Evolutionary conservation across 2,329 filamentous ascomycete species (phyloP), one percentile per base, ranked within the genome.

Genomic region (Alternaria arborescens): DNA sequence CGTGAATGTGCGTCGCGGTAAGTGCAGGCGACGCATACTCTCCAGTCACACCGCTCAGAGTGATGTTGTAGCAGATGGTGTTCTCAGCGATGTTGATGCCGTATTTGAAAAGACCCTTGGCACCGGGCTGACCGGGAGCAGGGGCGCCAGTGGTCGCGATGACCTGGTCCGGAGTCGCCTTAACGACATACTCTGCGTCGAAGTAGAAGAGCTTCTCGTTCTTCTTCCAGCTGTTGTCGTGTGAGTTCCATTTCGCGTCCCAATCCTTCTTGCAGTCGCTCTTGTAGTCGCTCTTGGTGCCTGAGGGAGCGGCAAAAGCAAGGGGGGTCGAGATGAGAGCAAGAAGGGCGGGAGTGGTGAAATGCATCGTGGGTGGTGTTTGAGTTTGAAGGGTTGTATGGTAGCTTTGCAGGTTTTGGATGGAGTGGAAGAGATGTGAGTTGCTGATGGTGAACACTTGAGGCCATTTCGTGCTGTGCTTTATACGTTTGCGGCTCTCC

Each of bases 1-100:
- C 76, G 74, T 87, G 85, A 64, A 87, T 83, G 72, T 87, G 85
- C 1, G 85, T 87, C 18, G 85, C 83, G 7, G 84, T 85, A 28
- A 72, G 66, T 43, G 85, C 85, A 0, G 80, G 78, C 8, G 84
- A 86, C 66, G 80, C 69, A 71, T 85, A 87, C 3, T 82, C 74
- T 54, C 85, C 85, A 22, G 77, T 77, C 70, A 87, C 83, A 60
- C 78, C 79, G 43, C 77, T 72, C 46, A 87, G 76, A 38, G 79
- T 83, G 73, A 87, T 86, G 76, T 86, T 82, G 68, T 80, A 82
- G 79, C 80, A 82, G 72, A 82, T 81, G 52, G 75, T 71, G 70
- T 82, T 78, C 55, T 77, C 67, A 14, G 77, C 67, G 28, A 80
- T 77, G 78, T 86, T 86, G 75, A 87, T 81, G 62, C 83, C 84